Evolutionary conservation across 192 early-diverging fungal species (phyloP), one percentile per base, ranked within the genome.

Genomic region (Allomyces javanicus): DNA sequence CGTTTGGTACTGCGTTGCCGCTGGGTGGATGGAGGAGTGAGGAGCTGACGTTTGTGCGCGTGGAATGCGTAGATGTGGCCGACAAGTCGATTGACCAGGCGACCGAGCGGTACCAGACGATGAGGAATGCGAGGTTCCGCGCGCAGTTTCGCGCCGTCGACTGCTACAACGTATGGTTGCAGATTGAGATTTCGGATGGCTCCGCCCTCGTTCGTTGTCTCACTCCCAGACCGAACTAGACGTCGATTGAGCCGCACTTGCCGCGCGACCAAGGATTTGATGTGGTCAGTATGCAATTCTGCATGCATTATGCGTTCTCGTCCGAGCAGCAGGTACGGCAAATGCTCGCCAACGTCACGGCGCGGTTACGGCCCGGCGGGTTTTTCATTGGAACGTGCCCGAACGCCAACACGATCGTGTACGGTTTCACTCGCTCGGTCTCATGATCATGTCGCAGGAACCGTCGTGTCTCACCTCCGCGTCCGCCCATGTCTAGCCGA

Each of bases 251-350:
- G 27, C 81, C 81, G 1, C 62, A 79, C 17, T 73, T 79, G 44
- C 74, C 83, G 3, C 66, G 72, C 3, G 72, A 84, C 44, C 67
- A 75, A 40, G 66, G 68, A 22, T 89, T 92, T 63, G 89, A 96
- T 70, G 77, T 93, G 25, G 89, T 94, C n/a, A 91, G 87, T 50
- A 87, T 89, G 73, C 96, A 99, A 70, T 99, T 99, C 72, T 95
- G 92, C 68, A 72, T 97, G 62, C 96, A 97, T 74, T 99, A 99
- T 74, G 87, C 91, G 0, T 97, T 95, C 69, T 89, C 92, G 66
- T 78, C 82, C 4, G 93, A 97, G 74, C 62, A 68, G 23, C 91
- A 87, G 70, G 92, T 86, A 0, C 75, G 87, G 9, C 82, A 81
- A 70, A 92, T 89, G 76, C 74, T 99, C 62, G 73, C 79, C 63